Percentiles rank a stretch among this genome's conserved stretches.
Conservation (phyloP, 768 basidiomycete species). For the Auricularia auricula-judae region DNA sequence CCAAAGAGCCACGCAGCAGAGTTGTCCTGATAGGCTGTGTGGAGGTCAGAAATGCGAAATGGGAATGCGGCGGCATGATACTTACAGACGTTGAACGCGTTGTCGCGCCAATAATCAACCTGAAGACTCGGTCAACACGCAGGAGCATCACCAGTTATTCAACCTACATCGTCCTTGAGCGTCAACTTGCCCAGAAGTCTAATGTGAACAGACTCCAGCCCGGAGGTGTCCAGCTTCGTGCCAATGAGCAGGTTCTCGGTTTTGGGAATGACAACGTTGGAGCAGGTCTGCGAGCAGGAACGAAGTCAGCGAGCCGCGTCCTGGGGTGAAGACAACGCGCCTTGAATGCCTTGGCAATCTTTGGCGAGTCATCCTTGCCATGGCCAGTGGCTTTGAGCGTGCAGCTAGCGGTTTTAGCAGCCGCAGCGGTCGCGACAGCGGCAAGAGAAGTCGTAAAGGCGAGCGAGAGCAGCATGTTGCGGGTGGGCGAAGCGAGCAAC, state of each 20-base stretch:
- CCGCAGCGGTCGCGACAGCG: neutral
- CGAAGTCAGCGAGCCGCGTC: neutral
- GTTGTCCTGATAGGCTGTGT: neutral
- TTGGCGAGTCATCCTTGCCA: neutral
- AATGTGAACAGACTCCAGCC: neutral
- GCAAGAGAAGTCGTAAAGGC: neutral
- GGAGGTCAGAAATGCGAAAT: neutral
- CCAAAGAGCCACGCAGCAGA: neutral
- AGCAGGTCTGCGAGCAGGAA: neutral
- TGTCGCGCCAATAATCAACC: conserved; percentile 1
- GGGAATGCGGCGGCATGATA: neutral
- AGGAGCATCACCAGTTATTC: neutral
- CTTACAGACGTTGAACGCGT: neutral
- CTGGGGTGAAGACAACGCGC: neutral
- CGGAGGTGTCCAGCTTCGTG: neutral
- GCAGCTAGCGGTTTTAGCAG: neutral
- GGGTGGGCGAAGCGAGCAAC: too few species aligned
- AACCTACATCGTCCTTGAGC: neutral
- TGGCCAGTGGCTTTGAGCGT: neutral
- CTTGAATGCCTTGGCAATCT: neutral
- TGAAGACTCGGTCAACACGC: neutral
- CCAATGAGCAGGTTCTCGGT: neutral
- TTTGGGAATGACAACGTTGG: neutral
- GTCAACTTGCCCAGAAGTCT: neutral
- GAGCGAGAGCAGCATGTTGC: neutral